Percentiles rank a stretch among this genome's conserved stretches.
phyloP scores from a whole-genome alignment of 2,329 filamentous ascomycete species.

The Didymella keratinophila region DNA sequence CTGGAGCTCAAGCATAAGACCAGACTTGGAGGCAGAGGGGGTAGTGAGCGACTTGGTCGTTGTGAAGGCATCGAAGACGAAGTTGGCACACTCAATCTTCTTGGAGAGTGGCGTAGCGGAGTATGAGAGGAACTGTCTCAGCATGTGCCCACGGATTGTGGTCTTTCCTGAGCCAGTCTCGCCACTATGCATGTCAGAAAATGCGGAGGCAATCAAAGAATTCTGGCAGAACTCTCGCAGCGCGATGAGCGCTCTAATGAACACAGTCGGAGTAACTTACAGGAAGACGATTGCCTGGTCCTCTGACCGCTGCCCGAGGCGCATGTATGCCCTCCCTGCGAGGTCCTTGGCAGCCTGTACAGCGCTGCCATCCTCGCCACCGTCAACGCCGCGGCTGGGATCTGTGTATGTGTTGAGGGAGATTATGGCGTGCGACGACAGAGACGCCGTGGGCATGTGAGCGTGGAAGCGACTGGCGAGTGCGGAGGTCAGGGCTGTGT shows the following conservation, averaged over 20 bases:
- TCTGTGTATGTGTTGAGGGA: constrained; percentile 94
- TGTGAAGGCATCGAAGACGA: constrained; percentile 94
- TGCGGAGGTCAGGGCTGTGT: constrained; percentile 81
- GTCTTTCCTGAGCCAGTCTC: constrained; percentile 98
- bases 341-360: constrained; percentile 93
- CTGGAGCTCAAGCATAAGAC: constrained; percentile 93
- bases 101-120: constrained; percentile 91
- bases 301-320: constrained; percentile 86
- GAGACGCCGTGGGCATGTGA: constrained; percentile 81
- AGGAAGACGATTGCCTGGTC: constrained; percentile 93
- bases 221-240: no score
- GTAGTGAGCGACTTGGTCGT: constrained; percentile 97
- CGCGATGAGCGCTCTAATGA: neutral
- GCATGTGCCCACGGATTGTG: constrained; percentile 86
- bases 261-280: constrained; percentile 63
- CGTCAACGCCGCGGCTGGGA: constrained; percentile 87
- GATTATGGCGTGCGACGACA: constrained; percentile 91
- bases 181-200: constrained; percentile 65
- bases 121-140: constrained; percentile 85
- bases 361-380: constrained; percentile 87
- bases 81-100: constrained; percentile 91
- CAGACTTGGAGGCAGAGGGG: constrained; percentile 92
- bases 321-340: constrained; percentile 82
- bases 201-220: no score
- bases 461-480: constrained; percentile 92